Evolutionary conservation across 2,329 filamentous ascomycete genomes (phyloP).

Genomic region (Ascochyta pisi): DNA sequence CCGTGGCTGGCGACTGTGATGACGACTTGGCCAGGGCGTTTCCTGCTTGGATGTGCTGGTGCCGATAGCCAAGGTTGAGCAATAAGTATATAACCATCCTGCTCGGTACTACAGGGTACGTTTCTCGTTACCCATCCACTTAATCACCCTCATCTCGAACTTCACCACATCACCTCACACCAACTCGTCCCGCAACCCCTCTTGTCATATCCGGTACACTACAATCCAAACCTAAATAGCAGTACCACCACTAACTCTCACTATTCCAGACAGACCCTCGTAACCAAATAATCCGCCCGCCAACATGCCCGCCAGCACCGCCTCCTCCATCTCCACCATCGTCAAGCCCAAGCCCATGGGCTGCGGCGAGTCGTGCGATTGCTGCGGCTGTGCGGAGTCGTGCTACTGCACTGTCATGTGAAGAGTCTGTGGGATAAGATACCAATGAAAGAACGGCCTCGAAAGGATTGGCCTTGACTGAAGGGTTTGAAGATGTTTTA

Average conservation of each 20-base stretch:
- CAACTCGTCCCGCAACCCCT: background rate
- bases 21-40: background rate
- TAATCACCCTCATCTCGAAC: background rate
- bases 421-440: background rate
- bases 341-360: slow-evolving; percentile 46
- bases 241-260: background rate
- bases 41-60: background rate
- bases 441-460: background rate
- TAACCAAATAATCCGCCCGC: background rate
- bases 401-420: slow-evolving; percentile 48
- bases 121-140: background rate
- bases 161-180: background rate
- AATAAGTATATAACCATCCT: slow-evolving; percentile 2
- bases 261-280: background rate
- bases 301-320: slow-evolving; percentile 44
- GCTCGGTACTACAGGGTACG: background rate
- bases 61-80: background rate
- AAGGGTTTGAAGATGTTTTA: background rate
- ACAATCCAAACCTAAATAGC: background rate
- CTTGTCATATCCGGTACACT: background rate
- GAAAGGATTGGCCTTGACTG: background rate
- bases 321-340: slow-evolving; percentile 46
- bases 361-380: slow-evolving; percentile 48
- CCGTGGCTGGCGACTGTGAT: slow-evolving; percentile 14
- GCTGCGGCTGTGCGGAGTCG: slow-evolving; percentile 49